These are phyloP conservation scores for Miscanthus sacchariflorus DNA, from an alignment of 202 grass and related monocot species.

Conservation along the genomic window DNA sequence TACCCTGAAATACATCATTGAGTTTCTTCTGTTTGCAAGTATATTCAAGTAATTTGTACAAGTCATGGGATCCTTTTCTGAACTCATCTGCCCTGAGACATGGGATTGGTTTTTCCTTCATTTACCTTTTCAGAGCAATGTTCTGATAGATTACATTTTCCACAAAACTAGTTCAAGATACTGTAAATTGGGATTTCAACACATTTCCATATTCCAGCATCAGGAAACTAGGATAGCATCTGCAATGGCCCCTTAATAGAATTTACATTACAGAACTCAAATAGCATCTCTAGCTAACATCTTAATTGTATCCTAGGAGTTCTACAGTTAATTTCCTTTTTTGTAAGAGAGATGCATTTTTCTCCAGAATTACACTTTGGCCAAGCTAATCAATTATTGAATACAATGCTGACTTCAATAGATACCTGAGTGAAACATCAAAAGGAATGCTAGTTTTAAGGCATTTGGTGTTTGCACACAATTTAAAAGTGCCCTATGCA, in stretches of 20 bases:
- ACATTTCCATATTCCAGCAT: too few species aligned
- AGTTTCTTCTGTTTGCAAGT: background rate
- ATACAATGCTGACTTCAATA: background rate
- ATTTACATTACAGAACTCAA: background rate
- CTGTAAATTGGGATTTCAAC: too few species aligned
- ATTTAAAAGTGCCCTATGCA: background rate
- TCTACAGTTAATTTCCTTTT: too few species aligned
- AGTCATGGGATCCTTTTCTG: background rate
- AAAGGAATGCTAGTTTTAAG: background rate
- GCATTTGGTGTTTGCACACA: background rate
- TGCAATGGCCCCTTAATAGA: too few species aligned
- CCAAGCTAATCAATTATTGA: background rate
- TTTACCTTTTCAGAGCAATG: too few species aligned
- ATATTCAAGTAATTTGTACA: background rate
- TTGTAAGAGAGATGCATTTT: too few species aligned
- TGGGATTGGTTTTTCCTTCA: background rate
- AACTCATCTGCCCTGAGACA: background rate
- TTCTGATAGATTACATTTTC: background rate
- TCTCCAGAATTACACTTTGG: too few species aligned
- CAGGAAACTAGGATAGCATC: too few species aligned
- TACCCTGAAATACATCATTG: background rate
- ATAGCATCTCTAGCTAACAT: background rate
- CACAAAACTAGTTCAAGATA: background rate
- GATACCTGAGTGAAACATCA: slow-evolving; percentile 2
- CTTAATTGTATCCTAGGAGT: background rate